Conservation (phyloP, 441 rosid genomes). For the Populus hybrid region DNA sequence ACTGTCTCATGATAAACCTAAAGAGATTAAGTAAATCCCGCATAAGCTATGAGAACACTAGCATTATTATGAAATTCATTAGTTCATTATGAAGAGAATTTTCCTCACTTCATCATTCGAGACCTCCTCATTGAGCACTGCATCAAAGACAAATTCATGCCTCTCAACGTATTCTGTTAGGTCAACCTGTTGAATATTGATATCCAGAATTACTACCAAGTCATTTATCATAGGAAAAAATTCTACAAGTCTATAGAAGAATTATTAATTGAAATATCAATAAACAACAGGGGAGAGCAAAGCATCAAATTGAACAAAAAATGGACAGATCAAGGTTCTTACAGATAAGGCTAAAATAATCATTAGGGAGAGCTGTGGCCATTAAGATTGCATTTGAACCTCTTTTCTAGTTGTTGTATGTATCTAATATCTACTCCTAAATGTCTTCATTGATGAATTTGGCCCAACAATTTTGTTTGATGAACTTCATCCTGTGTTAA, state of each 20-base stretch:
- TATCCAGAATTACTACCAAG: neutral
- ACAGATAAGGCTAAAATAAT: neutral
- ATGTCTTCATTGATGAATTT: neutral
- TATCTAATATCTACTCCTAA: neutral
- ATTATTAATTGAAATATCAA: neutral
- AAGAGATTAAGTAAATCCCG: constrained; percentile 16
- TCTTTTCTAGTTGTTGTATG: neutral
- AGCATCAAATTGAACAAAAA: neutral
- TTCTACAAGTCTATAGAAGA: neutral
- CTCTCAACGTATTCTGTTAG: constrained; percentile 88
- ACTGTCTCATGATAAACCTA: constrained; percentile 94
- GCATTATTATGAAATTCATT: neutral
- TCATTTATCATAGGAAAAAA: neutral
- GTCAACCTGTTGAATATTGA: constrained; percentile 67
- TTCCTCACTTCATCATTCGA: constrained; percentile 87
- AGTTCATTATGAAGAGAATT: neutral
- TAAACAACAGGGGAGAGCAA: constrained; percentile 13
- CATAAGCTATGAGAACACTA: constrained; percentile 6
- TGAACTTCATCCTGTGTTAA: neutral
- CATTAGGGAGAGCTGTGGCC: neutral
- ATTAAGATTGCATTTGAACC: neutral
- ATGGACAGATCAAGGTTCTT: neutral
- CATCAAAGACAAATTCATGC: constrained; percentile 97
- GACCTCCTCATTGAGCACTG: constrained; percentile 90
- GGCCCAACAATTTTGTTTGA: neutral